Evolutionary conservation across 2,329 filamentous ascomycete genomes (phyloP).

Genomic region (Chlorencoelia australis): DNA sequence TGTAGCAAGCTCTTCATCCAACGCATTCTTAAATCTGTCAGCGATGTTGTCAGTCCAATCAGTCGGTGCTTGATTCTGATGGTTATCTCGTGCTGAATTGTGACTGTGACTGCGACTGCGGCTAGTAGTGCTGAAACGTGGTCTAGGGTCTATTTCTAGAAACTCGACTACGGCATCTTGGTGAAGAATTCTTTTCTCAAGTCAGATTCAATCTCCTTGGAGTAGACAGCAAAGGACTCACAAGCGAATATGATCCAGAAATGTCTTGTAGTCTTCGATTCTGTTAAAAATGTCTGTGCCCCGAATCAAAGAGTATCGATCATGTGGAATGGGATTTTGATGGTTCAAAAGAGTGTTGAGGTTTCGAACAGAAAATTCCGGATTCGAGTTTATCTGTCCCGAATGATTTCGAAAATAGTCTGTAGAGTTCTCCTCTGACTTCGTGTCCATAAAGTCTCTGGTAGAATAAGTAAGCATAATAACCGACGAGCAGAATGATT

Average conservation of each 20-base stretch:
- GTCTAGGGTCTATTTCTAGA: slow-evolving; percentile 23
- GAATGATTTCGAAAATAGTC: slow-evolving; percentile 19
- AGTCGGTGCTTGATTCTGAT: slow-evolving; percentile 14
- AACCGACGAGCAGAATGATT: too few relatives aligned
- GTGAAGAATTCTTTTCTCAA: slow-evolving; percentile 16
- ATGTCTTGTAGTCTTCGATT: slow-evolving; percentile 21
- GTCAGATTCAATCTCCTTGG: not conserved
- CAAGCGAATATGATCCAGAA: slow-evolving; percentile 24
- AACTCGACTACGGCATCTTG: slow-evolving; percentile 26
- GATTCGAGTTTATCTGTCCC: slow-evolving; percentile 14
- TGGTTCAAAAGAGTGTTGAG: slow-evolving; percentile 20
- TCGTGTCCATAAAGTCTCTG: slow-evolving; percentile 20
- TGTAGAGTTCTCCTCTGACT: slow-evolving; percentile 1
- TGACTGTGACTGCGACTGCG: not conserved
- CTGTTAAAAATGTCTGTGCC: slow-evolving; percentile 23
- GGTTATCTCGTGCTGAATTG: slow-evolving; percentile 4
- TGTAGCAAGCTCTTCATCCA: slow-evolving; percentile 19
- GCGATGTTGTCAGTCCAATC: slow-evolving; percentile 21
- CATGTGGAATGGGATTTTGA: slow-evolving; percentile 17
- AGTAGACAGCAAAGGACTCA: slow-evolving; percentile 4
- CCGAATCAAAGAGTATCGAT: slow-evolving; percentile 22
- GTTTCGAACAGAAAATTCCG: slow-evolving; percentile 23
- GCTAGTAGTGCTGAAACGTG: slow-evolving; percentile 10
- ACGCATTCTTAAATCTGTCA: slow-evolving; percentile 18
- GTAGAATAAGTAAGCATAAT: not conserved